A percentile compares a stretch with the other conserved stretches of the same genome.
Conservation (phyloP, 768 basidiomycete species). For the Boletus edulis region DNA sequence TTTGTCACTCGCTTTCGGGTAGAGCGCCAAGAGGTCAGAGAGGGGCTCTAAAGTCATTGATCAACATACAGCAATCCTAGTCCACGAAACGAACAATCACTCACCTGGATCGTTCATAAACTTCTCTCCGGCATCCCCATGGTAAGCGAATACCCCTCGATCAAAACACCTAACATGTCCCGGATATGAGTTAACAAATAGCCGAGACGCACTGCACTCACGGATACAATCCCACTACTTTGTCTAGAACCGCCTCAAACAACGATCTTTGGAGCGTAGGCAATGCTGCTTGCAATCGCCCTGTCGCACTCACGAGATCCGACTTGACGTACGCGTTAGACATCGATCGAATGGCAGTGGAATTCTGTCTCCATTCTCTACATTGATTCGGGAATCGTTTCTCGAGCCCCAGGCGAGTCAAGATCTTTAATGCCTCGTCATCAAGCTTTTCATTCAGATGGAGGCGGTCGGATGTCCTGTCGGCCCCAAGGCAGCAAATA, state of each 20-base stretch:
- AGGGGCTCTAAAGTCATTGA: too few relatives aligned
- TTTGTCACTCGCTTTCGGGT: too few relatives aligned
- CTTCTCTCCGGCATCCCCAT: neutral
- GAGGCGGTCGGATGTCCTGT: too few relatives aligned
- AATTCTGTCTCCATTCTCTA: too few relatives aligned
- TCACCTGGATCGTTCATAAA: constrained; percentile 2
- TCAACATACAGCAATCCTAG: too few relatives aligned
- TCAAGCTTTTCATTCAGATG: too few relatives aligned
- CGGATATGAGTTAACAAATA: neutral
- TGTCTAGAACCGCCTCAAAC: constrained; percentile 25
- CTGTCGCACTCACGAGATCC: neutral
- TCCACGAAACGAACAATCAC: too few relatives aligned
- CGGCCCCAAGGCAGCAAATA: too few relatives aligned
- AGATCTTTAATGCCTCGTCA: too few relatives aligned
- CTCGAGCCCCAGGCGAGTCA: too few relatives aligned
- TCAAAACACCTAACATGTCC: constrained; percentile 15
- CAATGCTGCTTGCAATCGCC: constrained; percentile 3
- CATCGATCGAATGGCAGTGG: neutral
- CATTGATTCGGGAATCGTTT: too few relatives aligned
- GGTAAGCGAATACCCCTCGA: constrained; percentile 7
- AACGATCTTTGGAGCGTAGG: constrained; percentile 14
- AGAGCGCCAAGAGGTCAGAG: too few relatives aligned
- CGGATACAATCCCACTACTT: constrained; percentile 23
- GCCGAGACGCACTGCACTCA: neutral
- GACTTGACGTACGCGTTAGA: accelerated